Conservation (phyloP, 2,329 filamentous ascomycete genomes). For the Coniochaeta sp. region DNA sequence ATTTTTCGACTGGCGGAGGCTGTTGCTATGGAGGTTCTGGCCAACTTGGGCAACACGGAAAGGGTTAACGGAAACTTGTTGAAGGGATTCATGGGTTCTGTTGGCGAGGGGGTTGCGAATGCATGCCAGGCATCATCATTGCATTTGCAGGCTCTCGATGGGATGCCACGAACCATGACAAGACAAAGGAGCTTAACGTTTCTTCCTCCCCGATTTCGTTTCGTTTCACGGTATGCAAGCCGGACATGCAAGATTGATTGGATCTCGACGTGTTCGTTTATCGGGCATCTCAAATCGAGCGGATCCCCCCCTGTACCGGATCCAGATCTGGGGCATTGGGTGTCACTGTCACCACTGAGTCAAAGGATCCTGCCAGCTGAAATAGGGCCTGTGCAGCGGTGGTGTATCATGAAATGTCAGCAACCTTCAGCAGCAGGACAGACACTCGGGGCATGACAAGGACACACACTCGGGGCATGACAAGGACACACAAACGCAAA, state of each 20-base stretch:
- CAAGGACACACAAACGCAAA: neutral
- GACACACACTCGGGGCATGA: too few species aligned
- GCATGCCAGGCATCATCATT: neutral
- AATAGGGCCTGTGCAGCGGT: neutral
- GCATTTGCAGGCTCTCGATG: too few species aligned
- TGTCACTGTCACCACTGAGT: neutral
- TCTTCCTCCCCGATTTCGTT: neutral
- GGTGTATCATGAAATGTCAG: neutral
- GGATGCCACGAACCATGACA: neutral
- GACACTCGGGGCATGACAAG: neutral
- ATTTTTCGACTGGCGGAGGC: too few species aligned
- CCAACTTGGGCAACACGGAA: too few species aligned
- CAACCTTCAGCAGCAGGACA: neutral
- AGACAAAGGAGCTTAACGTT: neutral
- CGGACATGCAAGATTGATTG: conserved; percentile 2
- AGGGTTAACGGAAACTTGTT: too few species aligned
- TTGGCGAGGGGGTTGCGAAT: too few species aligned
- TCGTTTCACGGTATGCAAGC: neutral
- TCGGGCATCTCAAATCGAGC: neutral
- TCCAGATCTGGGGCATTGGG: neutral
- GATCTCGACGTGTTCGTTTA: neutral
- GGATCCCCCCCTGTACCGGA: neutral
- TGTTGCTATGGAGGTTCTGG: too few species aligned
- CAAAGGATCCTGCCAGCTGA: neutral
- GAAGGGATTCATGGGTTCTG: too few species aligned